phyloP scores from a whole-genome alignment of 192 early-diverging fungal species.

The Entomortierella lignicola region DNA sequence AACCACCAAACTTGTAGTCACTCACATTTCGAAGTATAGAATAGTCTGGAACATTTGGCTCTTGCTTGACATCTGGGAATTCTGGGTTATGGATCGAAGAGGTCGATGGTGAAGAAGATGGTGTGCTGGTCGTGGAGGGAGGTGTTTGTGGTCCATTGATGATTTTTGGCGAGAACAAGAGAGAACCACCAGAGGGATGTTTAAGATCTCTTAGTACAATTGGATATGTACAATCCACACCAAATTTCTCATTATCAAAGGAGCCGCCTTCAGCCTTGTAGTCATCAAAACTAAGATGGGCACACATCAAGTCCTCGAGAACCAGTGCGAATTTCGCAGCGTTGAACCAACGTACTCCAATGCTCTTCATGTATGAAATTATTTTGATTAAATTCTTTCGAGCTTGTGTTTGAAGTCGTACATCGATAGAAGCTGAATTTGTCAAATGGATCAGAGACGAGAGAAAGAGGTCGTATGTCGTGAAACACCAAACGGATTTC shows the following conservation, averaged over 20 bases:
- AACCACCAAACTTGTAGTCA: not conserved
- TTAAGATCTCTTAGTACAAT: slow-evolving; percentile 41
- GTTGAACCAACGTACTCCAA: slow-evolving; percentile 44
- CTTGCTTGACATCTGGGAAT: slow-evolving; percentile 34
- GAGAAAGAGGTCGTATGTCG: slow-evolving; percentile 49
- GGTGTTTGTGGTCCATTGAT: slow-evolving; percentile 17
- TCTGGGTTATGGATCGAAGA: slow-evolving; percentile 32
- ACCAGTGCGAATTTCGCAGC: slow-evolving; percentile 28
- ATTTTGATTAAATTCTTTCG: slow-evolving; percentile 45
- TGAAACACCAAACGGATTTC: slow-evolving; percentile 24
- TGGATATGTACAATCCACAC: slow-evolving; percentile 17
- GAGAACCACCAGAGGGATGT: slow-evolving; percentile 48
- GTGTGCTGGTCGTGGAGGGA: slow-evolving; percentile 14
- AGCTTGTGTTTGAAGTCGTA: slow-evolving; percentile 40
- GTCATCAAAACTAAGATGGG: slow-evolving; percentile 38
- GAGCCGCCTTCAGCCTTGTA: slow-evolving; percentile 12
- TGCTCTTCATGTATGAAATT: slow-evolving; percentile 37
- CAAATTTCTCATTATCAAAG: slow-evolving; percentile 4
- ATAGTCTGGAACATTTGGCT: slow-evolving; percentile 4
- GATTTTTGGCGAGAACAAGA: slow-evolving; percentile 43
- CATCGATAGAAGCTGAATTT: slow-evolving; percentile 49
- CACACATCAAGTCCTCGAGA: slow-evolving; percentile 43
- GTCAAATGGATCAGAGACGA: slow-evolving; percentile 54
- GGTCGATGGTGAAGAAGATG: slow-evolving; percentile 37
- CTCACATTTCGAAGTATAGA: not conserved